Evolutionary conservation across 2,329 filamentous ascomycete species (phyloP).

Genomic region (Fusarium sp.): DNA sequence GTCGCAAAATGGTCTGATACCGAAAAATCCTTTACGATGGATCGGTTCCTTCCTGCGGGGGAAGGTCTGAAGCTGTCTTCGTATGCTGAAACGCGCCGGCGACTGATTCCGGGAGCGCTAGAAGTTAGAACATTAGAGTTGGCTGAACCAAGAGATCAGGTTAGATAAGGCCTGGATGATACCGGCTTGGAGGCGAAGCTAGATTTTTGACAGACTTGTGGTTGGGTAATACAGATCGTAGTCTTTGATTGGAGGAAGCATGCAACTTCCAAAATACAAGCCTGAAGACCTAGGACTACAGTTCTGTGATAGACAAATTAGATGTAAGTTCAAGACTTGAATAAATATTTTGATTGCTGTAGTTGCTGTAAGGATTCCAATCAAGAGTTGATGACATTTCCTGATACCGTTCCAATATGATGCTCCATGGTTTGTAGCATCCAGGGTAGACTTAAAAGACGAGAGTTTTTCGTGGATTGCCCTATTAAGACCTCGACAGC

Average conservation of each 20-base stretch:
- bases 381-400: too few relatives aligned
- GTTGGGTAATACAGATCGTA: not conserved
- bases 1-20: not conserved
- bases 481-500: too few relatives aligned
- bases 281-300: not conserved
- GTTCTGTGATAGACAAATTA: not conserved
- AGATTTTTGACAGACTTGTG: not conserved
- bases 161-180: not conserved
- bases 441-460: not conserved
- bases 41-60: not conserved
- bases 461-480: too few relatives aligned
- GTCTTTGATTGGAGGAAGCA: not conserved
- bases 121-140: slow-evolving; percentile 6
- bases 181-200: not conserved
- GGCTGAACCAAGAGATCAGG: not conserved
- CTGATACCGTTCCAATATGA: not conserved
- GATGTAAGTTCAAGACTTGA: not conserved
- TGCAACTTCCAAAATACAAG: not conserved
- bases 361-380: not conserved
- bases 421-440: not conserved
- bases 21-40: not conserved
- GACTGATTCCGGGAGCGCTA: not conserved
- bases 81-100: slow-evolving; percentile 15
- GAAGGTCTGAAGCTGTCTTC: not conserved
- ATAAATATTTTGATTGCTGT: too few relatives aligned